Evolutionary conservation across 371 early-diverging fungal genomes (phyloP), one percentile per base, ranked within the genome.

Genomic region (Racocetra persica): DNA sequence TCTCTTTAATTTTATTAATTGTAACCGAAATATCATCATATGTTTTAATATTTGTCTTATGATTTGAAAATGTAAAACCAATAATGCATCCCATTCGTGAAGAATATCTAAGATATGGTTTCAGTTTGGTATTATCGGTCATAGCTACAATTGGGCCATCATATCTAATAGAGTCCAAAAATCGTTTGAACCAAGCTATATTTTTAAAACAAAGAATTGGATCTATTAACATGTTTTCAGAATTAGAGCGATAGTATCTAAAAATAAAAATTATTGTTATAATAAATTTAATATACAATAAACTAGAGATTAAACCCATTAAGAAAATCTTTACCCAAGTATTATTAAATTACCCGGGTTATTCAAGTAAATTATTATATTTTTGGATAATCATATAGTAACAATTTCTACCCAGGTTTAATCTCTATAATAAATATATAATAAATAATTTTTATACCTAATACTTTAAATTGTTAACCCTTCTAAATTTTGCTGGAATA

Each of bases 181-280:
- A 66, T 66, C 20, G 0, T 66, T 66, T 66, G 6, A 66, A 66
- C 20, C 3, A 0, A 38, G 2, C 28, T 16, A 66, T 5, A 66
- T 66, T 66, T 36, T 66, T 5, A 69, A 11, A 49, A 69, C 69
- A 69, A 45, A 69, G 41, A 22, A 2, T 49, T 41, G 69, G 69
- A 49, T 69, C 24, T 45, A 2, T 69, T 45, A 69, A 14, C 24
- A 6, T 45, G 6, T 45, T 5, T 20, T 69, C 49, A 22, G 69
- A 45, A 69, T 69, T 69, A 22, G 69, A 20, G n/a, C 22, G 20
- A 8, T 45, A 49, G 22, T 22, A 3, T n/a, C 52, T 70, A 70
- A 24, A 70, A 49, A 11, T 16, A 51, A 11, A 51, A 62, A 62
- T 28, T 7, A 16, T 16, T 62, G 10, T 62, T 62, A 62, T 62